phyloP scores from a whole-genome alignment of 78 protist species.

The Goniomonas avonlea region DNA sequence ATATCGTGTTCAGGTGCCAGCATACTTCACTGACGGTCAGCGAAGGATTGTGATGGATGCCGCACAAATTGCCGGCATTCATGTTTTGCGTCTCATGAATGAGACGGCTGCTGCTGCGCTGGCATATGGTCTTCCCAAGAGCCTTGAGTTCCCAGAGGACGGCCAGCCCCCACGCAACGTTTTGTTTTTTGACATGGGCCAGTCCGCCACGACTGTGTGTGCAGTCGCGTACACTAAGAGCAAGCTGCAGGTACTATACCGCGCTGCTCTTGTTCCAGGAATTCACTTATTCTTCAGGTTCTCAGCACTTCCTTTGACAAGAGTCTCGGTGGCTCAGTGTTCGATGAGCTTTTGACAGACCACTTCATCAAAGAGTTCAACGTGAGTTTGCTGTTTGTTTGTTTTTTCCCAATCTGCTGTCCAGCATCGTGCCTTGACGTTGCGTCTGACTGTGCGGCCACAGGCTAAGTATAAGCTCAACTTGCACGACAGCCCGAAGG shows the following conservation, averaged over 20 bases:
- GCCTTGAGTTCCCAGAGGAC: conserved; percentile 59
- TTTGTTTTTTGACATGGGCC: conserved; percentile 82
- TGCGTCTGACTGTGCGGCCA: conserved; percentile 2
- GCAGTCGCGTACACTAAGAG: conserved; percentile 66
- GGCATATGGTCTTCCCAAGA: conserved; percentile 76
- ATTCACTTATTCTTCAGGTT: conserved; percentile 38
- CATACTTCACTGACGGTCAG: conserved; percentile 75
- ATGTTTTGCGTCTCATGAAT: conserved; percentile 70
- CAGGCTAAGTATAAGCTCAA: conserved; percentile 63
- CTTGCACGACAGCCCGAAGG: conserved; percentile 47
- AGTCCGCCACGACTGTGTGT: conserved; percentile 46
- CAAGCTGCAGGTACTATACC: conserved; percentile 29
- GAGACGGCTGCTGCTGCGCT: conserved; percentile 78
- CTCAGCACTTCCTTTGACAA: conserved; percentile 46
- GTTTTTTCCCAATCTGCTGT: too few species aligned
- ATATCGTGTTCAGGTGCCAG: conserved; percentile 64
- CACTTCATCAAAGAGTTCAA: conserved; percentile 53
- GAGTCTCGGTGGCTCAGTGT: conserved; percentile 70
- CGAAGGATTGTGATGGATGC: conserved; percentile 78
- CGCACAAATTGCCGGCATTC: conserved; percentile 76
- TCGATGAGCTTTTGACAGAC: conserved; percentile 50
- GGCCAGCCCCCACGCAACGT: conserved; percentile 40
- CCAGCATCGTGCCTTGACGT: neutral
- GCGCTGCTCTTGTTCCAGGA: too few species aligned
- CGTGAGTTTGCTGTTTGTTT: too few species aligned